phyloP scores from a whole-genome alignment of 352 stramenopile species.

The Nothophytophthora sp. region DNA sequence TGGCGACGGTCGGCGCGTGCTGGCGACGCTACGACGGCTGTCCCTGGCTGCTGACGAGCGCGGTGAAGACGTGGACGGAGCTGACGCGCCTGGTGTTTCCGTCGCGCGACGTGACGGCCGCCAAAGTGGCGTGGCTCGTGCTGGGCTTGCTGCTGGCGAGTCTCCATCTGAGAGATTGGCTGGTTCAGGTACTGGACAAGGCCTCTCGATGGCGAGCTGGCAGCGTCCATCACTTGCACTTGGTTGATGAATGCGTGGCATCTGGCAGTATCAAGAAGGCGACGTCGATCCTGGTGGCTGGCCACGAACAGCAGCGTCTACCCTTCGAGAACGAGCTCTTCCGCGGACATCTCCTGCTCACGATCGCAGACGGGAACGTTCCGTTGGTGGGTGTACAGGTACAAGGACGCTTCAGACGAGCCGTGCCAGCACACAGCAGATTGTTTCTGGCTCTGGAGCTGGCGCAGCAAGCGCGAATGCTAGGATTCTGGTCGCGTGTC shows the following conservation, averaged over 20 bases:
- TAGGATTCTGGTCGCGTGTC: background rate
- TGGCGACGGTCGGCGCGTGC: constrained; percentile 2
- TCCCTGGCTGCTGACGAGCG: background rate
- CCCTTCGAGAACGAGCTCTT: constrained; percentile 54
- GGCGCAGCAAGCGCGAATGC: constrained; percentile 12
- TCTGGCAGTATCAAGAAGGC: background rate
- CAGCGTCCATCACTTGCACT: no score
- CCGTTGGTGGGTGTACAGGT: constrained; percentile 65
- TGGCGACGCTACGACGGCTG: background rate
- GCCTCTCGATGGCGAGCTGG: background rate
- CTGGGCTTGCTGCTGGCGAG: constrained; percentile 36
- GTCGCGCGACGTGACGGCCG: constrained; percentile 41
- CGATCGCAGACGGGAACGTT: constrained; percentile 29
- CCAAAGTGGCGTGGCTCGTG: constrained; percentile 44
- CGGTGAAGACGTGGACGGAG: background rate
- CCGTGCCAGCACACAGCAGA: constrained; percentile 22
- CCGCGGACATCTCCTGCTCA: constrained; percentile 33
- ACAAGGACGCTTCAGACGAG: constrained; percentile 60
- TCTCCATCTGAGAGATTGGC: constrained; percentile 34
- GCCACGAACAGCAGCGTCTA: constrained; percentile 3
- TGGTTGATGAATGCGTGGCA: no score
- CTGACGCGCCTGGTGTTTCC: constrained; percentile 43
- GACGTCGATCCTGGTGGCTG: background rate
- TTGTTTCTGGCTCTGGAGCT: constrained; percentile 60
- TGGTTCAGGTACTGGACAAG: constrained; percentile 3